A percentile compares a stretch with the other conserved stretches of the same genome.
These are phyloP conservation scores for Liquidambar formosana DNA, from an alignment of 164 flowering plant species.

Conservation along the genomic window DNA sequence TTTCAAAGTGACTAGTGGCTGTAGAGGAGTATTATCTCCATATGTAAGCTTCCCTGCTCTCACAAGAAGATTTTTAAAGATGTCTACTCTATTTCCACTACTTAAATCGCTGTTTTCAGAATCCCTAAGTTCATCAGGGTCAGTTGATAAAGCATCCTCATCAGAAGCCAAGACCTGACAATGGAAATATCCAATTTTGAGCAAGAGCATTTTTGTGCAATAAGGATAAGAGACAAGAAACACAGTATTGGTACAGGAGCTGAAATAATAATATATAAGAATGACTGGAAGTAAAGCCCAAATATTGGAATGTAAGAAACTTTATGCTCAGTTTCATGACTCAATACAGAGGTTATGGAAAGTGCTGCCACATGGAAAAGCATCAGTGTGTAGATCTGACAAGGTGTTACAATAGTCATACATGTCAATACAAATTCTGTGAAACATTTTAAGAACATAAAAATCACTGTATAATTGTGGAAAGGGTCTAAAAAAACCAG, in stretches of 20 bases:
- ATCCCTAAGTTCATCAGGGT: conserved; percentile 94
- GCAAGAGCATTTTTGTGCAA: not conserved
- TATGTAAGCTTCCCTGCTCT: conserved; percentile 92
- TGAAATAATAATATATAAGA: too few species aligned
- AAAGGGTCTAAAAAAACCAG: too few species aligned
- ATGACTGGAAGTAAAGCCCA: too few species aligned
- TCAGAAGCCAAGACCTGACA: conserved; percentile 92
- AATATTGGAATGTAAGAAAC: not conserved
- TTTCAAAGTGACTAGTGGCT: conserved; percentile 91
- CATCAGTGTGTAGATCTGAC: too few species aligned
- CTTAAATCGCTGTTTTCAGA: conserved; percentile 96
- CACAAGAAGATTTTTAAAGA: conserved; percentile 89
- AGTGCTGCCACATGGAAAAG: too few species aligned
- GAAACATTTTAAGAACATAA: too few species aligned
- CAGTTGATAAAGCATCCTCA: conserved; percentile 94
- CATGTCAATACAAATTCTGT: too few species aligned
- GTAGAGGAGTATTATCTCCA: conserved; percentile 93
- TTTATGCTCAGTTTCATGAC: too few species aligned
- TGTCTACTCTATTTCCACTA: conserved; percentile 97
- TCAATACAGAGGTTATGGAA: too few species aligned
- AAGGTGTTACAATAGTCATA: too few species aligned
- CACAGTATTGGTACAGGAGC: too few species aligned
- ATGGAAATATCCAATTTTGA: conserved; percentile 14
- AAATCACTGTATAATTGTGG: too few species aligned
- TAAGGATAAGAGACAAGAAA: not conserved